A percentile compares a stretch with the other conserved stretches of the same genome.
These are phyloP conservation scores for Aspergillus persii DNA, from an alignment of 2,329 filamentous ascomycete genomes.

Conservation along the genomic window DNA sequence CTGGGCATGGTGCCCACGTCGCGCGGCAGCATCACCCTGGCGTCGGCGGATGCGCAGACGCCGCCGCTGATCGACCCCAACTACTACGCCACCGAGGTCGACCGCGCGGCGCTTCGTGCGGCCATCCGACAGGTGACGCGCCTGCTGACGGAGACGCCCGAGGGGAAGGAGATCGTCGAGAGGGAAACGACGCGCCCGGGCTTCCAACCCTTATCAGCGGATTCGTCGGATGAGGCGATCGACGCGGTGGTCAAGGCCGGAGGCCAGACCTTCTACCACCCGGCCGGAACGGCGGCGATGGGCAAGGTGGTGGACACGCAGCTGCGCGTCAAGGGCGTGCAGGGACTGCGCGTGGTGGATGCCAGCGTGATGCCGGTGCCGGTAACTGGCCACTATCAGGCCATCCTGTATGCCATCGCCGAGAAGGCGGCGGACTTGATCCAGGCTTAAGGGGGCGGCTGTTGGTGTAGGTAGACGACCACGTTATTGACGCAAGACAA, in stretches of 20 bases:
- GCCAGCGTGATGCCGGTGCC: constrained; percentile 25
- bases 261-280: constrained; percentile 17
- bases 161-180: constrained; percentile 15
- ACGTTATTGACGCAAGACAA: too few relatives aligned
- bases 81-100: constrained; percentile 28
- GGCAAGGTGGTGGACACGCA: constrained; percentile 11
- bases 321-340: constrained; percentile 10
- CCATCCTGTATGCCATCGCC: constrained; percentile 18
- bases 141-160: constrained; percentile 9
- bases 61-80: constrained; percentile 30
- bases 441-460: background rate
- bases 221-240: constrained; percentile 8
- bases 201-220: background rate
- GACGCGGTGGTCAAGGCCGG: constrained; percentile 1
- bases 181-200: constrained; percentile 14
- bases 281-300: constrained; percentile 13
- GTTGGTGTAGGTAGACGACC: too few relatives aligned
- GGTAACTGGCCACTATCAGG: constrained; percentile 19
- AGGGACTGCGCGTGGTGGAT: constrained; percentile 24
- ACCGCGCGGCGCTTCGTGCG: constrained; percentile 17
- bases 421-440: constrained; percentile 11
- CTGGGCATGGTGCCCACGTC: constrained; percentile 22
- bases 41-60: constrained; percentile 12
- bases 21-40: constrained; percentile 18
- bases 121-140: constrained; percentile 15